phyloP scores from a whole-genome alignment of 805 yeast species.

The Yarrowia keelungensis region DNA sequence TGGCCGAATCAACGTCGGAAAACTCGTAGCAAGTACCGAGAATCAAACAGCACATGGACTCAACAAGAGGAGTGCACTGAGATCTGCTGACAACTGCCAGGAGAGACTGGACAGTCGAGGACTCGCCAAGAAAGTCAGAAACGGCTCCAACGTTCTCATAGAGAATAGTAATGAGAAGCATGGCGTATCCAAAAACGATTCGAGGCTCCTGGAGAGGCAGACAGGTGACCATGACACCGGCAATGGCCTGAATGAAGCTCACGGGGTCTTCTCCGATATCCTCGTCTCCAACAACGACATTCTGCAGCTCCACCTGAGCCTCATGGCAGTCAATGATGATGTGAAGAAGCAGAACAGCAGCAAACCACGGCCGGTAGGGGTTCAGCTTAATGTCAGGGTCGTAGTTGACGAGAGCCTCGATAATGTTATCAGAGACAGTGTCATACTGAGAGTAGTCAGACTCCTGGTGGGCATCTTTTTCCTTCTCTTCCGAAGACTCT shows the following conservation, averaged over 20 bases:
- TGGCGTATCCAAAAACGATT: conserved; percentile 75
- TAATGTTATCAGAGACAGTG: conserved; percentile 60
- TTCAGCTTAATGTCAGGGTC: conserved; percentile 75
- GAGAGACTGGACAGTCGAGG: conserved; percentile 69
- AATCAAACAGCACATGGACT: conserved; percentile 74
- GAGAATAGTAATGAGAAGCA: conserved; percentile 76
- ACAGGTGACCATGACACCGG: conserved; percentile 74
- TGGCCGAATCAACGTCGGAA: conserved; percentile 62
- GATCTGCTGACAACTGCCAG: conserved; percentile 67
- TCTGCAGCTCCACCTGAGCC: conserved; percentile 43
- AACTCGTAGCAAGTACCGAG: conserved; percentile 85
- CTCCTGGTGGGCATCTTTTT: conserved; percentile 11
- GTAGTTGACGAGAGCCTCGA: conserved; percentile 74
- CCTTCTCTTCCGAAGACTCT: background rate
- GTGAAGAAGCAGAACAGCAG: conserved; percentile 68
- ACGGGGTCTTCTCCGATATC: conserved; percentile 69
- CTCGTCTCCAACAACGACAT: conserved; percentile 60
- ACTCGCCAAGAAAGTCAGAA: conserved; percentile 72
- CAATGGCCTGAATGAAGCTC: conserved; percentile 73
- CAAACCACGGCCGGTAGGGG: conserved; percentile 89
- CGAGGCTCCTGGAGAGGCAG: conserved; percentile 71
- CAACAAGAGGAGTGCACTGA: conserved; percentile 58
- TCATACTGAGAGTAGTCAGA: conserved; percentile 2
- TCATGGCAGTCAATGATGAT: conserved; percentile 43
- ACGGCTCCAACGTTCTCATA: conserved; percentile 80